Evolutionary conservation across 768 basidiomycete species (phyloP).

Genomic region (Rhodosporidiobolus odoratus): DNA sequence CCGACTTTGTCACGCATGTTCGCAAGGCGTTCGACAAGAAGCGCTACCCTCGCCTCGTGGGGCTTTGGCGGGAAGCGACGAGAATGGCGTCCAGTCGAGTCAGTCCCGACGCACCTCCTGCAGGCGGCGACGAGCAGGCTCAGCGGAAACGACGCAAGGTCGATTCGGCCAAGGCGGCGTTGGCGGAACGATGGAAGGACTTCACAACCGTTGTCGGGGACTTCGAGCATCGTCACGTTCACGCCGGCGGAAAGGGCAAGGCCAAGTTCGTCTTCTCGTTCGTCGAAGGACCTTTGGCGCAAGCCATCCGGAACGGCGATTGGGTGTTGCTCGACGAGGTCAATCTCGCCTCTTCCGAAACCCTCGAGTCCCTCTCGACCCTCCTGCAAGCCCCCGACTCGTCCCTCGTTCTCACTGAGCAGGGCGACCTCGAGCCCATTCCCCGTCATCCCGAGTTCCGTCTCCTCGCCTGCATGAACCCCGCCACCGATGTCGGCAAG

Average conservation of each 20-base stretch:
- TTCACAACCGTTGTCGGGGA: constrained; percentile 66
- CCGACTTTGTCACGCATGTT: constrained; percentile 73
- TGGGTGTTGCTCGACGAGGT: constrained; percentile 97
- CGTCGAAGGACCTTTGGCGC: constrained; percentile 91
- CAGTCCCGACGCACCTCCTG: neutral
- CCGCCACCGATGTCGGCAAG: constrained; percentile 96
- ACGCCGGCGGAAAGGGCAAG: constrained; percentile 54
- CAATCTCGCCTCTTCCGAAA: constrained; percentile 89
- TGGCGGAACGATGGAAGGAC: constrained; percentile 56
- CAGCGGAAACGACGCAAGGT: constrained; percentile 42
- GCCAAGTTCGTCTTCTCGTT: constrained; percentile 90
- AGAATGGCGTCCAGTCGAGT: constrained; percentile 66
- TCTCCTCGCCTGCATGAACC: constrained; percentile 98
- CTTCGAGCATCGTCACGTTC: constrained; percentile 85
- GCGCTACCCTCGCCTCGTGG: constrained; percentile 77
- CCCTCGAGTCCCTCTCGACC: constrained; percentile 84
- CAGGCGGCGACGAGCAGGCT: constrained; percentile 19
- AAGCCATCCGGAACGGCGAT: constrained; percentile 77
- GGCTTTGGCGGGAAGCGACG: constrained; percentile 58
- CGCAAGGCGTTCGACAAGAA: constrained; percentile 72
- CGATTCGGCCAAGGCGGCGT: constrained; percentile 16
- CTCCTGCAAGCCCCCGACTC: constrained; percentile 76
- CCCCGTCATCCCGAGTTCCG: constrained; percentile 92
- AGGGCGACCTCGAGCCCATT: constrained; percentile 81
- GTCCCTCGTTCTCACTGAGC: constrained; percentile 87